Evolutionary conservation across 2,329 filamentous ascomycete genomes (phyloP), one percentile per base, ranked within the genome.

Genomic region (Lasiodiplodia theobromae): DNA sequence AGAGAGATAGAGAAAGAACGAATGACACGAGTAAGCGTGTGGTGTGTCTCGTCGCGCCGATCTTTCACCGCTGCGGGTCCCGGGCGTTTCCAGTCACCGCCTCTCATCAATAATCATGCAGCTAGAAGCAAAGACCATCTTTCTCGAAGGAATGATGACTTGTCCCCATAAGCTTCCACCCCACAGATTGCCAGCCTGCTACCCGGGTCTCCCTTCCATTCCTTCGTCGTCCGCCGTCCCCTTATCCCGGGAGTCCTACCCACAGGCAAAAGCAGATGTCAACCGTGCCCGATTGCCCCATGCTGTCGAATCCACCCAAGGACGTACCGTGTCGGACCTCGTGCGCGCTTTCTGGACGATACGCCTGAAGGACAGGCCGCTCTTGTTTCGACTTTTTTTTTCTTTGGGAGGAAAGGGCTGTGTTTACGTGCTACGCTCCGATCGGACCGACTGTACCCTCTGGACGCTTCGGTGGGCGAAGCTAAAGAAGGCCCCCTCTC

Each of bases 31-130:
- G 44, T 47, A 47, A 47, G 44, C 44, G 44, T 47, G 44, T 47
- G 44, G 44, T 47, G 44, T 47, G 44, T 47, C 44, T 47, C 44
- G 44, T 47, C 44, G 44, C 44, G 44, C 44, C 44, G 44, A 47
- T 47, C 44, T 47, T 47, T 47, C 44, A 47, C 44, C 44, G 44
- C 44, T 47, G 44, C 44, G 44, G 44, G 44, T 47, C 44, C 44
- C 44, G 44, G 44, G 44, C 44, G 44, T 47, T 47, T 47, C 44
- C 44, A 47, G 44, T 47, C 44, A 47, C 44, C 44, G 44, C 44
- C 44, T 47, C 44, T 47, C 44, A n/a, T 47, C 44, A 47, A 47
- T 47, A 47, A 47, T 47, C 44, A 47, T 47, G 44, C 44, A n/a
- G 44, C 44, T 47, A 47, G 44, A 47, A 47, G 44, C 44, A 47